Evolutionary conservation across 306 rosid genomes (phyloP), one percentile per base, ranked within the genome.

Genomic region (Calophaca sinica): DNA sequence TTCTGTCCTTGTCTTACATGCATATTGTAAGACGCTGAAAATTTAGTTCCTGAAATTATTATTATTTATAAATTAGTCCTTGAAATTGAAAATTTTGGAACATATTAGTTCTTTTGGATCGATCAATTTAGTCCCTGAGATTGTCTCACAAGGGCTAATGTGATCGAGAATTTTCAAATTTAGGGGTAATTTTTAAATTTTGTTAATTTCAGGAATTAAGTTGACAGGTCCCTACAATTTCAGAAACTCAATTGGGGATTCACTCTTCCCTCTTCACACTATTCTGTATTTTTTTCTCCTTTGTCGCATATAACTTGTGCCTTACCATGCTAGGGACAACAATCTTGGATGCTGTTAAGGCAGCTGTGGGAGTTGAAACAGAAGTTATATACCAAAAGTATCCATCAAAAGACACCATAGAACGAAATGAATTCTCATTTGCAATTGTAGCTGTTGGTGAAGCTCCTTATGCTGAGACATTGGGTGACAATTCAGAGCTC

Each of bases 371-470:
- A 72, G 87, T 57, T 58, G 78, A 87, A 61, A 84, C 91, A 67
- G 89, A 93, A 69, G 82, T 91, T 36, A 76, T 91, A 39, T 88
- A 88, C 20, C 82, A 86, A 80, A 54, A 69, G 62, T 1, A 58
- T 76, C 98, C 90, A 39, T 91, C 92, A 5, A 48, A 54, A 51
- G 81, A 65, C 13, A 89, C 90, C 60, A 69, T 93, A 74, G 83
- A 85, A 58, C 57, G 42, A 9, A 44, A 69, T 4, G 89, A 93
- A 20, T 64, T 93, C 70, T 86, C 97, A 62, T 89, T 73, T 15
- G 92, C 97, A 14, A 87, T 93, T 44, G 87, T 93, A 55, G 97
- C 76, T 33, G 89, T 91, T 75, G 98, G 98, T 15, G 97, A 93
- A 80, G 75, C 54, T 42, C 90, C 98, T 7, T 94, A 89, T 70